phyloP scores from a whole-genome alignment of 1,284 basidiomycete genomes.

The Hymenochaete sp. region DNA sequence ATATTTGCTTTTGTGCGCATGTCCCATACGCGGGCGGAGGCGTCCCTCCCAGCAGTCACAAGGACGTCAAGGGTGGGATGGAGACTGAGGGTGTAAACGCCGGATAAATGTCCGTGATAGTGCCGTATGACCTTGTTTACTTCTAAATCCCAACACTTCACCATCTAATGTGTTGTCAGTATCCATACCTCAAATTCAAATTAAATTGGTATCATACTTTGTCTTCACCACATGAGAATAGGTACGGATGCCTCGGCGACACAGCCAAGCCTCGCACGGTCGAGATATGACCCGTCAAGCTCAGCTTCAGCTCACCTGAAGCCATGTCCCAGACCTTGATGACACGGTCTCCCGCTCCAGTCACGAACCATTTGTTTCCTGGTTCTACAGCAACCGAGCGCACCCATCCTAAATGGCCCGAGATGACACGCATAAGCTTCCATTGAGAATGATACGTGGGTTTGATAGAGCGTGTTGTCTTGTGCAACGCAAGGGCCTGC shows the following conservation, averaged over 20 bases:
- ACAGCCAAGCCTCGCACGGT: constrained; percentile 94
- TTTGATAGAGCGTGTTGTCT: constrained; percentile 86
- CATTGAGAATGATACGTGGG: constrained; percentile 93
- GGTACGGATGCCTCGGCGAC: constrained; percentile 87
- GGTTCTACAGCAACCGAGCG: constrained; percentile 93
- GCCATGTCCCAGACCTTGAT: constrained; percentile 99
- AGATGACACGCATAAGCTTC: constrained; percentile 96
- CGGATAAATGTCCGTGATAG: constrained; percentile 96
- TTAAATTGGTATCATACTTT: constrained; percentile 48
- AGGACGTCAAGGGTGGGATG: constrained; percentile 96
- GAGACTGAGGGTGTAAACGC: constrained; percentile 84
- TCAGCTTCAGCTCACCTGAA: constrained; percentile 89
- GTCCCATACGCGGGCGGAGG: constrained; percentile 96
- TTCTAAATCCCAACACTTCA: constrained; percentile 99
- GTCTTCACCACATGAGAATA: constrained; percentile 97
- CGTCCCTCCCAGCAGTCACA: constrained; percentile 91
- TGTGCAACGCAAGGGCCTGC: constrained; percentile 81
- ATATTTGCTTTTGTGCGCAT: constrained; percentile 97
- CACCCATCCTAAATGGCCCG: constrained; percentile 98
- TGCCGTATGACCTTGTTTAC: constrained; percentile 98
- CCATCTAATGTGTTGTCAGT: constrained; percentile 56
- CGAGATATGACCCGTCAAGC: constrained; percentile 94
- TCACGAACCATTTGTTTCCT: constrained; percentile 98
- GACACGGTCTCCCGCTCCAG: constrained; percentile 94
- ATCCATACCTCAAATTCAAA: not conserved